Conservation (phyloP, 768 basidiomycete genomes). For the Filobasidium wieringae region DNA sequence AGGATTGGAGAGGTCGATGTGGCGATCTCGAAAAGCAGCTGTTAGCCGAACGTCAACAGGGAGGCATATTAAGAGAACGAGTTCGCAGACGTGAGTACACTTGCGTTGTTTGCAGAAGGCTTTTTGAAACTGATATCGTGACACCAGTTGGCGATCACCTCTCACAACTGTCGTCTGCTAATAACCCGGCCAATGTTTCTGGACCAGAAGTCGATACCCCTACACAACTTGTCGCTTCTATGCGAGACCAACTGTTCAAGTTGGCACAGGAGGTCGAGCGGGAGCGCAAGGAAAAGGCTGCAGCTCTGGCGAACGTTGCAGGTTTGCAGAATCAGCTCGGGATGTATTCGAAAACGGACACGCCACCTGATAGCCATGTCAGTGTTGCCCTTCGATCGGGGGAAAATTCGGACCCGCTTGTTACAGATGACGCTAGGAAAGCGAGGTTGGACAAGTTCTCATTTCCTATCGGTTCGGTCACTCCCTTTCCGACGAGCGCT, state of each 20-base stretch:
- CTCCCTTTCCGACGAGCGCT: too few species aligned
- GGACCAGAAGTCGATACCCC: not conserved
- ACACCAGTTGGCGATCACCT: not conserved
- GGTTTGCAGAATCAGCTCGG: too few species aligned
- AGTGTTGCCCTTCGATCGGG: too few species aligned
- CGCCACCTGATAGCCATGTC: too few species aligned
- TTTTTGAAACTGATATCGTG: not conserved
- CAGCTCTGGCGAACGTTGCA: not conserved
- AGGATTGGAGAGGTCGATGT: not conserved
- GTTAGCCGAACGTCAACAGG: not conserved
- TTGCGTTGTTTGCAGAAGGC: too few species aligned
- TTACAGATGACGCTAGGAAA: too few species aligned
- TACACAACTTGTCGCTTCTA: not conserved
- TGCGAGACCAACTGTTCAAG: not conserved
- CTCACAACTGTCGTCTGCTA: not conserved
- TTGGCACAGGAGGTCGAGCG: not conserved
- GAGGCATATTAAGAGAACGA: not conserved
- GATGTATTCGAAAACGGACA: too few species aligned
- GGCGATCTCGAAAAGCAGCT: not conserved
- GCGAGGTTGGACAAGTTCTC: too few species aligned
- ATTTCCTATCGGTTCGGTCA: too few species aligned
- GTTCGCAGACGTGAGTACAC: not conserved
- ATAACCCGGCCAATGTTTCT: not conserved
- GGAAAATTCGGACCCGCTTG: too few species aligned
- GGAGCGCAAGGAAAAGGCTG: not conserved